These are phyloP conservation scores for Exophiala spinifera DNA, from an alignment of 2,329 filamentous ascomycete genomes.

Conservation along the genomic window DNA sequence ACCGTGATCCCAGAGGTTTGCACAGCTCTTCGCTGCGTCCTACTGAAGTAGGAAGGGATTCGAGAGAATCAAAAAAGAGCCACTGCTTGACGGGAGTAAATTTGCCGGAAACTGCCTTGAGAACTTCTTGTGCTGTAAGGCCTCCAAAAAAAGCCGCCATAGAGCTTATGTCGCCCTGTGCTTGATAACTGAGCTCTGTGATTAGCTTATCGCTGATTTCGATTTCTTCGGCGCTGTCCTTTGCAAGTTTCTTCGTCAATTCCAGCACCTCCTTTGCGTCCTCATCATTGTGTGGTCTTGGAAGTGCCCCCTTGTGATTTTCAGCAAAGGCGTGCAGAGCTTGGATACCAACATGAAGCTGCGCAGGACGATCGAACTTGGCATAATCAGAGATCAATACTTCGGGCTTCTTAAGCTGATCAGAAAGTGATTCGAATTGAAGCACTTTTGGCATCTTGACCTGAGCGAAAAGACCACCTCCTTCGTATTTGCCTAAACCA, in stretches of 20 bases:
- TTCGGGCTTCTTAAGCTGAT: constrained; percentile 80
- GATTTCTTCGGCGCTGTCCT: constrained; percentile 63
- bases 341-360: constrained; percentile 89
- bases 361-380: constrained; percentile 91
- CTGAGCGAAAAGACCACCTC: constrained; percentile 86
- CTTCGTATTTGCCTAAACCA: constrained; percentile 78
- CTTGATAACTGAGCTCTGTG: constrained; percentile 91
- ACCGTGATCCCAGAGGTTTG: constrained; percentile 78
- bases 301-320: constrained; percentile 66
- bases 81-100: constrained; percentile 95
- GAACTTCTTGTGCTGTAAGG: constrained; percentile 85
- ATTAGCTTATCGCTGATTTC: constrained; percentile 91
- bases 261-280: constrained; percentile 78
- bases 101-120: constrained; percentile 97
- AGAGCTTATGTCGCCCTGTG: constrained; percentile 81
- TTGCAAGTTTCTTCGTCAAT: constrained; percentile 70
- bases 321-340: constrained; percentile 84
- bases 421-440: constrained; percentile 78
- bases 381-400: constrained; percentile 91
- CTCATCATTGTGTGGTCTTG: constrained; percentile 76
- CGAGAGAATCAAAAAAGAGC: constrained; percentile 97
- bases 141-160: constrained; percentile 96
- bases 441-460: constrained; percentile 98
- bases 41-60: constrained; percentile 76
- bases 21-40: constrained; percentile 81